Percentiles rank a stretch among this genome's conserved stretches.
Evolutionary conservation across 2,329 filamentous ascomycete species (phyloP).

Genomic region (Fonsecaea monophora): DNA sequence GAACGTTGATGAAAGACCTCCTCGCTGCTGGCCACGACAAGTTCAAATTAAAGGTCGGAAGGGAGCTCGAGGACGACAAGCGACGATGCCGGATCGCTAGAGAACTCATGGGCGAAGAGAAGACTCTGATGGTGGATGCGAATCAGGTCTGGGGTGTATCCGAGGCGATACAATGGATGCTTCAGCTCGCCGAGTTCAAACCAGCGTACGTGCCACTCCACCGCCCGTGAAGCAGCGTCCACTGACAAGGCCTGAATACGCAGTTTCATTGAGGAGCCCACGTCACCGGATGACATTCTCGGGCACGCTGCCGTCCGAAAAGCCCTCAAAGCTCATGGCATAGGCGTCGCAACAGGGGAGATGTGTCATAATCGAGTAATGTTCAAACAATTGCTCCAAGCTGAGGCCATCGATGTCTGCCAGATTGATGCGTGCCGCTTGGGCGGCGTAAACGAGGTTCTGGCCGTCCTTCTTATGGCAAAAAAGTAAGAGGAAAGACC

Average conservation of each 20-base stretch:
- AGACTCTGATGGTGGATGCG: slow-evolving; percentile 49
- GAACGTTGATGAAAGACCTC: slow-evolving; percentile 71
- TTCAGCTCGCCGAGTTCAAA: slow-evolving; percentile 37
- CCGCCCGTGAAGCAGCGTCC: background rate
- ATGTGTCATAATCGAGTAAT: slow-evolving; percentile 39
- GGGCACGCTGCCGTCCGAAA: slow-evolving; percentile 37
- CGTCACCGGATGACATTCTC: slow-evolving; percentile 37
- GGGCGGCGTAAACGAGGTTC: slow-evolving; percentile 55
- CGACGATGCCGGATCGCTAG: slow-evolving; percentile 29
- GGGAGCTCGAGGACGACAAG: slow-evolving; percentile 32
- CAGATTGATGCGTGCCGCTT: slow-evolving; percentile 38
- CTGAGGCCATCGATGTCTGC: slow-evolving; percentile 31
- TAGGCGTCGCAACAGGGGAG: slow-evolving; percentile 39
- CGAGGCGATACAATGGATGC: slow-evolving; percentile 40
- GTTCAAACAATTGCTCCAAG: slow-evolving; percentile 40
- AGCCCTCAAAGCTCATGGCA: slow-evolving; percentile 48
- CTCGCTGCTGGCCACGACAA: slow-evolving; percentile 77
- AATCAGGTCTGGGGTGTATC: slow-evolving; percentile 40
- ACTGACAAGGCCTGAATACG: slow-evolving; percentile 23
- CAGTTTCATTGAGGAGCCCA: slow-evolving; percentile 58
- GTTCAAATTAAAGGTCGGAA: slow-evolving; percentile 51
- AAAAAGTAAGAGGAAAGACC: slow-evolving; percentile 7
- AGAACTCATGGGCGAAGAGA: slow-evolving; percentile 56
- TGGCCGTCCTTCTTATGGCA: slow-evolving; percentile 87
- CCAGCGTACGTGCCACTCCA: slow-evolving; percentile 3